A percentile compares a stretch with the other conserved stretches of the same genome.
Conservation (phyloP, 2,329 filamentous ascomycete species). For the Zasmidium angulare region DNA sequence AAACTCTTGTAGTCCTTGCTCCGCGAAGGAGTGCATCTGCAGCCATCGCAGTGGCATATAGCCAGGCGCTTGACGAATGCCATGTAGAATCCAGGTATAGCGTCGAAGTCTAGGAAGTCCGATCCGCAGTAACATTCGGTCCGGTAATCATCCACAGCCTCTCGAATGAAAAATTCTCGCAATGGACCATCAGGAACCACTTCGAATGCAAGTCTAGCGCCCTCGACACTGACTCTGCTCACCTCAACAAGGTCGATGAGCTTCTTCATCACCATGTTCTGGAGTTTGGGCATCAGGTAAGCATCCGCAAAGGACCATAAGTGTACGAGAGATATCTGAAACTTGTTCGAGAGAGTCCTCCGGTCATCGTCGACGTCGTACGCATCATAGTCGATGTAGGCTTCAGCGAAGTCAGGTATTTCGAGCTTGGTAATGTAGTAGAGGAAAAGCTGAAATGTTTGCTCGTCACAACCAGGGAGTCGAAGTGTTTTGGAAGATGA, state of each 20-base stretch:
- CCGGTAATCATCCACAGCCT: too few relatives aligned
- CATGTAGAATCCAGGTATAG: too few relatives aligned
- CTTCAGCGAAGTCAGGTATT: background rate
- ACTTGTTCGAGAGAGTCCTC: background rate
- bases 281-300: background rate
- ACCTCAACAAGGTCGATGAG: background rate
- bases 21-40: too few relatives aligned
- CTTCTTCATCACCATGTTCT: constrained; percentile 2
- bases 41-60: too few relatives aligned
- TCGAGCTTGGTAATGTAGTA: background rate
- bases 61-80: too few relatives aligned
- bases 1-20: too few relatives aligned
- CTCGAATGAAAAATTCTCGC: too few relatives aligned
- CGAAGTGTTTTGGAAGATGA: background rate
- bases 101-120: too few relatives aligned
- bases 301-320: background rate
- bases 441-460: constrained; percentile 5
- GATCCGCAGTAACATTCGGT: too few relatives aligned
- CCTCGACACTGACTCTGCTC: too few relatives aligned
- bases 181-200: too few relatives aligned
- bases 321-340: background rate
- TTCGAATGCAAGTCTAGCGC: too few relatives aligned
- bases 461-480: background rate
- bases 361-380: background rate
- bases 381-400: background rate